Percentiles rank a stretch among this genome's conserved stretches.
phyloP scores from a whole-genome alignment of 345 rosid genomes.

The Euclidium syriacum region DNA sequence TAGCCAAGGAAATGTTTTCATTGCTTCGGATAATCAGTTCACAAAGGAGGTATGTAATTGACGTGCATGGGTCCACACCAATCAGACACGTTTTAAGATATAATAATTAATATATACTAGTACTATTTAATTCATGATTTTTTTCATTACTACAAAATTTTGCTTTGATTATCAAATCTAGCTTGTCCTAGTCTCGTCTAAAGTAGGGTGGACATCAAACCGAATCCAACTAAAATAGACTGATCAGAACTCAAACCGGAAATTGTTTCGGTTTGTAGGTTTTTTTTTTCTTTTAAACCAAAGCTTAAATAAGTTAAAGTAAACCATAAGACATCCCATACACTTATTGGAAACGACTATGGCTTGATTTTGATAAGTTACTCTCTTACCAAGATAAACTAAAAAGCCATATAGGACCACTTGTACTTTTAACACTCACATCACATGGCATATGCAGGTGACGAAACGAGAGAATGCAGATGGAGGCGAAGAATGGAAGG shows the following conservation, averaged over 20 bases:
- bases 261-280: not conserved
- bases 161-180: not conserved
- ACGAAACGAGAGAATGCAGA: conserved; percentile 43
- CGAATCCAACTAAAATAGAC: not conserved
- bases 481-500: conserved; percentile 41
- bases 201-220: not conserved
- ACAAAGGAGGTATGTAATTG: conserved; percentile 49
- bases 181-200: not conserved
- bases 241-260: not conserved
- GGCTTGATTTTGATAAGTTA: too few species aligned
- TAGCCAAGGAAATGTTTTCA: conserved; percentile 61
- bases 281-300: not conserved
- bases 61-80: not conserved
- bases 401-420: too few species aligned
- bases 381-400: too few species aligned
- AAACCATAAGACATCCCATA: too few species aligned
- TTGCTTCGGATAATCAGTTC: conserved; percentile 39
- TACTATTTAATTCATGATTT: not conserved
- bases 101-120: not conserved
- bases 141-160: not conserved
- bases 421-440: not conserved
- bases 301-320: too few species aligned
- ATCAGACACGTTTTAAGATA: not conserved
- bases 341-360: too few species aligned
- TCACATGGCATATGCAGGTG: conserved; percentile 40